These are phyloP conservation scores for Apiospora arundinis DNA, from an alignment of 2,329 filamentous ascomycete genomes.

Conservation along the genomic window DNA sequence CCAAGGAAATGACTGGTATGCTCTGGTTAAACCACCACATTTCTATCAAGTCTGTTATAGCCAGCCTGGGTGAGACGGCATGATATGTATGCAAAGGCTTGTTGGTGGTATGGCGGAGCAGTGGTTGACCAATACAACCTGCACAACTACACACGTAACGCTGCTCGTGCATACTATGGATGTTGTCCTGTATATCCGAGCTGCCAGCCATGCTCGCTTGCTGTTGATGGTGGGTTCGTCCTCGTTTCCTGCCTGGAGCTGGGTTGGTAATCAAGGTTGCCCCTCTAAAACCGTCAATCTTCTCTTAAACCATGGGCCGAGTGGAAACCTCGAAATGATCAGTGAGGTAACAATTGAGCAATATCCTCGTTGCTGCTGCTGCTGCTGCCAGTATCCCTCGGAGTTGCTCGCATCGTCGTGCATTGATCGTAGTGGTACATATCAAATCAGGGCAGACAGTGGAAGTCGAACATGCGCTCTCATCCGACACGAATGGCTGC, in stretches of 20 bases:
- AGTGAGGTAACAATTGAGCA: slow-evolving; percentile 8
- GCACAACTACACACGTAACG: not conserved
- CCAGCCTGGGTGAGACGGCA: not conserved
- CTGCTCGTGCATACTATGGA: not conserved
- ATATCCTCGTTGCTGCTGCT: not conserved
- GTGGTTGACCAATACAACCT: not conserved
- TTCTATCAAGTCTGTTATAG: not conserved
- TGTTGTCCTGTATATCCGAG: no score
- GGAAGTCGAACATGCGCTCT: not conserved
- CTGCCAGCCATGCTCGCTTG: not conserved
- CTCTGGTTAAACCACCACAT: not conserved
- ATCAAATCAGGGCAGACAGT: not conserved
- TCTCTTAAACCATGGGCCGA: not conserved
- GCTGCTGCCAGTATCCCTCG: not conserved
- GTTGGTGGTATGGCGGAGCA: not conserved
- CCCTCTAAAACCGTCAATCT: slow-evolving; percentile 9
- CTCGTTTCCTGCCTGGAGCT: not conserved
- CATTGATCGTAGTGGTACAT: no score
- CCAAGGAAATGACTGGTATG: not conserved
- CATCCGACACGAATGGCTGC: not conserved
- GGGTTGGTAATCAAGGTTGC: not conserved
- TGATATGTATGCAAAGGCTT: not conserved
- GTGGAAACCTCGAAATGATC: not conserved
- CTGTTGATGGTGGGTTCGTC: not conserved
- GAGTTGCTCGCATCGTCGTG: not conserved